Evolutionary conservation across 306 rosid species (phyloP).

Genomic region (Cicer bijugum): DNA sequence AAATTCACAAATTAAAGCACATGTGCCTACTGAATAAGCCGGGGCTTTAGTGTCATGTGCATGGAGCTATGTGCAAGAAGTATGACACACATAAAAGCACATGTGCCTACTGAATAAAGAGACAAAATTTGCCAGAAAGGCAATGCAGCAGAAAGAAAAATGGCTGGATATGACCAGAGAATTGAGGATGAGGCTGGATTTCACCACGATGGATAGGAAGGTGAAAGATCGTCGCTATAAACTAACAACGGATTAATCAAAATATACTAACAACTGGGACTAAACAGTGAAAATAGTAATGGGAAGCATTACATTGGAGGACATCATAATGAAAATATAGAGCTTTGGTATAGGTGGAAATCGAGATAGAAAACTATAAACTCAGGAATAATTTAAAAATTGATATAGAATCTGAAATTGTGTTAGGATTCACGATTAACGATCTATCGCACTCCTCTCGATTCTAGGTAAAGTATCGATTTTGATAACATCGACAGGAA

Average conservation of each 20-base stretch:
- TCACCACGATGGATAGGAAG: background rate
- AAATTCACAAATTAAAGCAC: slow-evolving; percentile 14
- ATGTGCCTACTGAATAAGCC: background rate
- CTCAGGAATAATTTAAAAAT: background rate
- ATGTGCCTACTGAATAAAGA: background rate
- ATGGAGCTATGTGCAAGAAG: background rate
- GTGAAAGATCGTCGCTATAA: background rate
- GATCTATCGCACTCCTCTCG: background rate
- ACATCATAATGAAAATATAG: background rate
- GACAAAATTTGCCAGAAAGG: background rate
- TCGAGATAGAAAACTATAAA: background rate
- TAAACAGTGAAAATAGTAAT: background rate
- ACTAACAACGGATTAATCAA: background rate
- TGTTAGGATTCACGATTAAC: too few species aligned
- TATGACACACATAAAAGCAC: background rate
- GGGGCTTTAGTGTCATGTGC: background rate
- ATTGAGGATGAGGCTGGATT: slow-evolving; percentile 3
- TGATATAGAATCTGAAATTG: background rate
- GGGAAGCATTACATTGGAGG: background rate
- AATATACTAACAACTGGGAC: background rate
- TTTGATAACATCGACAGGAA: background rate
- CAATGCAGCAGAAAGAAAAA: background rate
- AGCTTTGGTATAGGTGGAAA: background rate
- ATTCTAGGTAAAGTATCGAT: background rate
- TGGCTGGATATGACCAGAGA: background rate